Evolutionary conservation across 306 rosid genomes (phyloP).

Genomic region (Prosopis cineraria): DNA sequence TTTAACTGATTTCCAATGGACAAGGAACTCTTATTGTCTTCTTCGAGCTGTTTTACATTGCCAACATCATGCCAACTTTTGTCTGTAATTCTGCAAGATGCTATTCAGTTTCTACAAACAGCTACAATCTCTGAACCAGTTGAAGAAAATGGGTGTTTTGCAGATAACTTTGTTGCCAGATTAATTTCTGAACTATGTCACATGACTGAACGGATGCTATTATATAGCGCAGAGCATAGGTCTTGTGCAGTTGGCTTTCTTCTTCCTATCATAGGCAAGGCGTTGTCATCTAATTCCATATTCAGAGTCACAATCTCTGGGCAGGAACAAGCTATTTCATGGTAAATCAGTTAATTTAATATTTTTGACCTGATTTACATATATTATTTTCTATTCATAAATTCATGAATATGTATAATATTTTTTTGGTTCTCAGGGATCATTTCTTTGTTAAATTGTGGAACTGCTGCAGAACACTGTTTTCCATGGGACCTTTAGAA

Average conservation of each 20-base stretch:
- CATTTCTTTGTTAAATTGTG: slow-evolving; percentile 67
- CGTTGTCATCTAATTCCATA: slow-evolving; percentile 49
- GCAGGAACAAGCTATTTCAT: slow-evolving; percentile 47
- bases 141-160: slow-evolving; percentile 42
- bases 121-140: slow-evolving; percentile 32
- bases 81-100: slow-evolving; percentile 61
- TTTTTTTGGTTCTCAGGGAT: slow-evolving; percentile 61
- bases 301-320: slow-evolving; percentile 55
- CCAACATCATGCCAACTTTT: slow-evolving; percentile 68
- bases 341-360: slow-evolving; percentile 54
- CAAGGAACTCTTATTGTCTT: slow-evolving; percentile 35
- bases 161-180: slow-evolving; percentile 47
- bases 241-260: slow-evolving; percentile 69
- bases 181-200: slow-evolving; percentile 67
- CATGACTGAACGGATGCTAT: slow-evolving; percentile 70
- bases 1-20: slow-evolving; percentile 33
- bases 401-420: slow-evolving; percentile 37
- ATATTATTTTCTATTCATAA: background rate
- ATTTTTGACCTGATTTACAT: slow-evolving; percentile 28
- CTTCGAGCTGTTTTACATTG: slow-evolving; percentile 48
- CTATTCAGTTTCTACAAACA: slow-evolving; percentile 48
- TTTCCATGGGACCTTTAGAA: slow-evolving; percentile 75
- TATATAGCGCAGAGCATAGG: slow-evolving; percentile 71
- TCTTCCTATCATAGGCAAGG: slow-evolving; percentile 74
- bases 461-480: slow-evolving; percentile 77